These are phyloP conservation scores for Dissophora ornata DNA, from an alignment of 192 early-diverging fungal genomes.

Conservation along the genomic window DNA sequence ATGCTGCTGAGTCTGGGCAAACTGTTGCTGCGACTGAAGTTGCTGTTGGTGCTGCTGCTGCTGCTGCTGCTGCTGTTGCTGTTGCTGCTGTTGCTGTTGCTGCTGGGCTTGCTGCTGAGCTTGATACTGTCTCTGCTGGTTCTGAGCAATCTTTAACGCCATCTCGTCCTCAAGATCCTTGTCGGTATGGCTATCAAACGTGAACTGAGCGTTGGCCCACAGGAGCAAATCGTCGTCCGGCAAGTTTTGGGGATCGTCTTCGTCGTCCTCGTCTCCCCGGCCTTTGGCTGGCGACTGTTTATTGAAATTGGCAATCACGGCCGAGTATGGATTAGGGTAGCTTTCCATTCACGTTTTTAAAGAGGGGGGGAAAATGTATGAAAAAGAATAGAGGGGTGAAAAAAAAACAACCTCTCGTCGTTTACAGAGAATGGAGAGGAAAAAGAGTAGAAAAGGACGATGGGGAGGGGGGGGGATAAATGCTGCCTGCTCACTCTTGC, in stretches of 20 bases:
- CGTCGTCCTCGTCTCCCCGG: too few relatives aligned
- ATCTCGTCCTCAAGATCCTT: slow-evolving; percentile 28
- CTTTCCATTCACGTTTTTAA: slow-evolving; percentile 22
- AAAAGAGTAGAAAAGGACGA: not conserved
- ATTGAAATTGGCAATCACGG: slow-evolving; percentile 14
- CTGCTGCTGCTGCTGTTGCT: not conserved
- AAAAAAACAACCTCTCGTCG: not conserved
- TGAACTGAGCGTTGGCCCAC: slow-evolving; percentile 45
- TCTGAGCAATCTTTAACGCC: slow-evolving; percentile 36
- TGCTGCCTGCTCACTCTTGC: too few relatives aligned
- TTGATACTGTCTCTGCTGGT: slow-evolving; percentile 17
- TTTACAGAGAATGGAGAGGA: not conserved
- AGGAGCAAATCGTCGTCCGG: slow-evolving; percentile 47
- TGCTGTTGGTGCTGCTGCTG: not conserved
- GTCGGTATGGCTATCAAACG: slow-evolving; percentile 20
- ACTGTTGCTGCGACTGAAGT: slow-evolving; percentile 7
- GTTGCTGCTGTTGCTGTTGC: slow-evolving; percentile 9
- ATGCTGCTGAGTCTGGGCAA: too few relatives aligned
- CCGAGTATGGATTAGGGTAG: slow-evolving; percentile 26
- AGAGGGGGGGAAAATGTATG: not conserved
- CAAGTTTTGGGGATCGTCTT: slow-evolving; percentile 35
- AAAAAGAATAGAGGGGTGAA: not conserved
- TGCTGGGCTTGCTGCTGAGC: slow-evolving; percentile 21
- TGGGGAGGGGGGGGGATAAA: too few relatives aligned
- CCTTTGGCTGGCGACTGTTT: slow-evolving; percentile 3